A percentile compares a stretch with the other conserved stretches of the same genome.
Evolutionary conservation across 441 rosid genomes (phyloP).

Genomic region (Erodium trifolium): DNA sequence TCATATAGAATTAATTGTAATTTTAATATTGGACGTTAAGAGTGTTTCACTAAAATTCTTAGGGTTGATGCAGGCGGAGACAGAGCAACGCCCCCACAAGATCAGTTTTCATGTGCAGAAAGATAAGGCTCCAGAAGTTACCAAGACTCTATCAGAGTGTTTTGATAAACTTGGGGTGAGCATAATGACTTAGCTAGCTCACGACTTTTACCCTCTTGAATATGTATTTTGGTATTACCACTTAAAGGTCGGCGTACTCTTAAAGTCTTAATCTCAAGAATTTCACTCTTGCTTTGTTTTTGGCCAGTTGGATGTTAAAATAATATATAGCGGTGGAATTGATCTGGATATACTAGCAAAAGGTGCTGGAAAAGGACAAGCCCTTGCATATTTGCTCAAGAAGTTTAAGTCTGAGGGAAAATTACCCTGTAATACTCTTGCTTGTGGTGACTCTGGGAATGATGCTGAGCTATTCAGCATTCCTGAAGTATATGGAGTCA

Average conservation of each 20-base stretch:
- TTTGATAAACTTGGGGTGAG: conserved; percentile 57
- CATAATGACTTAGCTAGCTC: background rate
- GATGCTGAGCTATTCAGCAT: conserved; percentile 87
- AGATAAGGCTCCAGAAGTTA: conserved; percentile 54
- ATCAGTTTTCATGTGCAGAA: conserved; percentile 77
- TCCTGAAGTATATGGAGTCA: conserved; percentile 73
- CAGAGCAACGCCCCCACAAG: conserved; percentile 79
- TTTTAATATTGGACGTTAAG: conserved; percentile 8
- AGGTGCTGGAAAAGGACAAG: conserved; percentile 99
- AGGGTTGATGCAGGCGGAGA: conserved; percentile 49
- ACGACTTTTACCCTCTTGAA: no score
- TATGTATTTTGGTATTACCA: no score
- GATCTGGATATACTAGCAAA: conserved; percentile 88
- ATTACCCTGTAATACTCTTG: conserved; percentile 66
- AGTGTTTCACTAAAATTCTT: background rate
- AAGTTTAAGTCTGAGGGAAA: conserved; percentile 65
- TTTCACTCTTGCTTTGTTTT: conserved; percentile 7
- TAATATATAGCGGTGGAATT: conserved; percentile 92
- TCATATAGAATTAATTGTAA: background rate
- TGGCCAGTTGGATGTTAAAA: conserved; percentile 78
- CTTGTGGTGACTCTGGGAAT: conserved; percentile 92
- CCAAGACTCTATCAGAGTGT: conserved; percentile 41
- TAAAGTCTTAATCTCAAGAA: background rate
- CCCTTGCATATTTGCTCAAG: conserved; percentile 71
- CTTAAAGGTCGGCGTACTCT: background rate